Evolutionary conservation across 768 basidiomycete species (phyloP).

Genomic region (Polyporus arcularius): DNA sequence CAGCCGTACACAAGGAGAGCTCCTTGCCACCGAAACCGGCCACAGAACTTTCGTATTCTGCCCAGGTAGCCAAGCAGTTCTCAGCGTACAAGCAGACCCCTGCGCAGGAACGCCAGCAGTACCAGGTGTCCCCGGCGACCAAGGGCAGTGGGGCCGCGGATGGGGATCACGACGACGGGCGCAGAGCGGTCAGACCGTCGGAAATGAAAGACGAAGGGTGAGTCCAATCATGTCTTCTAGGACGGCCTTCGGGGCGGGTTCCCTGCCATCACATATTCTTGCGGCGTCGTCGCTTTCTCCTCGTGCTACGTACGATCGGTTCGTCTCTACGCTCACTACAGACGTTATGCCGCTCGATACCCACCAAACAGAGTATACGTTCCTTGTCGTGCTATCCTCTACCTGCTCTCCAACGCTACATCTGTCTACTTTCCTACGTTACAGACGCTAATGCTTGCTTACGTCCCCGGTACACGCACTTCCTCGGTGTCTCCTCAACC

Average conservation of each 20-base stretch:
- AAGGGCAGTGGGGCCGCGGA: slow-evolving; percentile 33
- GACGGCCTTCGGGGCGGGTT: neutral
- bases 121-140: slow-evolving; percentile 6
- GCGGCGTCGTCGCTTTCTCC: slow-evolving; percentile 4
- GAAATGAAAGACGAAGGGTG: slow-evolving; percentile 99
- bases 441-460: slow-evolving; percentile 23
- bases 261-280: neutral
- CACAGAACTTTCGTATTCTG: slow-evolving; percentile 23
- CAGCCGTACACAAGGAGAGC: slow-evolving; percentile 11
- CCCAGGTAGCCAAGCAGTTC: slow-evolving; percentile 26
- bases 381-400: slow-evolving; percentile 8
- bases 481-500: slow-evolving; percentile 21
- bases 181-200: slow-evolving; percentile 57
- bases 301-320: slow-evolving; percentile 14
- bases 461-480: slow-evolving; percentile 5
- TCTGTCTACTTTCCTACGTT: slow-evolving; percentile 15
- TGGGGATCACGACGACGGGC: slow-evolving; percentile 48
- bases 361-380: slow-evolving; percentile 8
- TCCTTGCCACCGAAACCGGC: slow-evolving; percentile 24
- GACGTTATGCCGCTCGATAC: slow-evolving; percentile 11
- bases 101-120: slow-evolving; percentile 24
- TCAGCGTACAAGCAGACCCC: slow-evolving; percentile 29
- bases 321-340: slow-evolving; percentile 7
- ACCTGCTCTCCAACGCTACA: slow-evolving; percentile 4
- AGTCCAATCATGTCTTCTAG: slow-evolving; percentile 36